These are phyloP conservation scores for Sanghuangporus sanghuang DNA, from an alignment of 1,284 basidiomycete species.

Conservation along the genomic window DNA sequence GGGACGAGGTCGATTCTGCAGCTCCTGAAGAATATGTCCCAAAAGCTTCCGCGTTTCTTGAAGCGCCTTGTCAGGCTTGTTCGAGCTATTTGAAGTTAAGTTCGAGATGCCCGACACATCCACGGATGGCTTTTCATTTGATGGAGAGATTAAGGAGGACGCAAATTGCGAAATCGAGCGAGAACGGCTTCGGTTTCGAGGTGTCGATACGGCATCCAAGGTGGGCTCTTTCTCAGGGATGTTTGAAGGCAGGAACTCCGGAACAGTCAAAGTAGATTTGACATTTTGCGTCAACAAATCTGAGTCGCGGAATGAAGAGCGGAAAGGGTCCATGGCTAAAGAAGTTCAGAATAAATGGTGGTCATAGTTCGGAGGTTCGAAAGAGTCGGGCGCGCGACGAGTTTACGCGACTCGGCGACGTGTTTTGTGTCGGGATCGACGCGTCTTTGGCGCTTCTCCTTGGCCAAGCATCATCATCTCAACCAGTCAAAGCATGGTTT, in stretches of 20 bases:
- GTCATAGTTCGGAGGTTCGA: neutral
- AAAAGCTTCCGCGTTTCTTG: slow-evolving; percentile 58
- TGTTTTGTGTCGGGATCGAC: neutral
- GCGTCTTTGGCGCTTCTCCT: neutral
- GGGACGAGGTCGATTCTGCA: slow-evolving; percentile 48
- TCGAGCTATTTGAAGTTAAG: neutral
- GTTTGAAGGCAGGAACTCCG: neutral
- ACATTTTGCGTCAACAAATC: neutral
- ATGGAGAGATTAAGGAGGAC: slow-evolving; percentile 7
- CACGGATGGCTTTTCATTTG: neutral
- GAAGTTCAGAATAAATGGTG: neutral
- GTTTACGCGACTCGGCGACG: neutral
- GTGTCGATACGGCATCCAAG: neutral
- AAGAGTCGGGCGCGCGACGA: neutral
- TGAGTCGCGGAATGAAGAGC: neutral
- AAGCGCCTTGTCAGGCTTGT: slow-evolving; percentile 34
- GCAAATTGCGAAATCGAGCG: slow-evolving; percentile 13
- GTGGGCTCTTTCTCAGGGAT: neutral
- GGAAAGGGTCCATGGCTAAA: neutral
- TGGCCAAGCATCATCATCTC: neutral
- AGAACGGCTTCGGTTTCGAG: slow-evolving; percentile 6
- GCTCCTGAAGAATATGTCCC: slow-evolving; percentile 50
- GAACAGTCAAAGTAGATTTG: neutral
- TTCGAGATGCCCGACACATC: slow-evolving; percentile 1
- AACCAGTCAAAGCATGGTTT: neutral